These are phyloP conservation scores for Boletellus ananas DNA, from an alignment of 768 basidiomycete genomes.

Conservation along the genomic window DNA sequence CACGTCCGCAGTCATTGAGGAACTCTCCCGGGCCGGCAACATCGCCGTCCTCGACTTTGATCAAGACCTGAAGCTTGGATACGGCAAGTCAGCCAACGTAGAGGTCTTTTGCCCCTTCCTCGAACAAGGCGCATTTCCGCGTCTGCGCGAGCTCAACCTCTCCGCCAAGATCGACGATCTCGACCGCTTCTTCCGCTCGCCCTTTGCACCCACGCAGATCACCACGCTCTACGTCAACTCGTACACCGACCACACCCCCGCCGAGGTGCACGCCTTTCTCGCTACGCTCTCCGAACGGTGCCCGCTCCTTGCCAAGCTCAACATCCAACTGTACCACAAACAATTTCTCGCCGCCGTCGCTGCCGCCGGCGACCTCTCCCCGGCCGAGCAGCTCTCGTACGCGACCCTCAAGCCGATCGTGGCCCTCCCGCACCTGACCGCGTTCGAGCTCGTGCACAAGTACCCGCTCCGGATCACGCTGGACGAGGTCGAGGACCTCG, in stretches of 20 bases:
- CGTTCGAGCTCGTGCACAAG: slow-evolving; percentile 34
- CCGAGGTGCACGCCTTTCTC: slow-evolving; percentile 41
- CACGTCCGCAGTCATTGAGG: slow-evolving; percentile 45
- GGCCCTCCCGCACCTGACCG: slow-evolving; percentile 24
- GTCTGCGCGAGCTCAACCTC: slow-evolving; percentile 49
- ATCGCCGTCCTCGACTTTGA: slow-evolving; percentile 52
- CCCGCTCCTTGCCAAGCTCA: slow-evolving; percentile 43
- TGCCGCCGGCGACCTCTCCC: slow-evolving; percentile 14
- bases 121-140: slow-evolving; percentile 48
- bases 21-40: slow-evolving; percentile 40
- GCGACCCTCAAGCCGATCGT: slow-evolving; percentile 37
- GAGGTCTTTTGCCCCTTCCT: slow-evolving; percentile 42
- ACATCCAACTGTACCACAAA: slow-evolving; percentile 32
- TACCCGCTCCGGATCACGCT: slow-evolving; percentile 33
- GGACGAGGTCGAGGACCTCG: slow-evolving; percentile 44
- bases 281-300: slow-evolving; percentile 45
- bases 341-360: slow-evolving; percentile 9
- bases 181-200: slow-evolving; percentile 40
- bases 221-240: slow-evolving; percentile 52
- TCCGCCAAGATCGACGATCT: slow-evolving; percentile 44
- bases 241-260: slow-evolving; percentile 40
- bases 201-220: slow-evolving; percentile 47
- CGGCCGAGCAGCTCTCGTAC: slow-evolving; percentile 31
- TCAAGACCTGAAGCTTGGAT: slow-evolving; percentile 45
- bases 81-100: slow-evolving; percentile 44